Percentiles rank a stretch among this genome's conserved stretches.
These are phyloP conservation scores for Zygoascus sp. DNA, from an alignment of 1,139 yeast species.

Conservation along the genomic window DNA sequence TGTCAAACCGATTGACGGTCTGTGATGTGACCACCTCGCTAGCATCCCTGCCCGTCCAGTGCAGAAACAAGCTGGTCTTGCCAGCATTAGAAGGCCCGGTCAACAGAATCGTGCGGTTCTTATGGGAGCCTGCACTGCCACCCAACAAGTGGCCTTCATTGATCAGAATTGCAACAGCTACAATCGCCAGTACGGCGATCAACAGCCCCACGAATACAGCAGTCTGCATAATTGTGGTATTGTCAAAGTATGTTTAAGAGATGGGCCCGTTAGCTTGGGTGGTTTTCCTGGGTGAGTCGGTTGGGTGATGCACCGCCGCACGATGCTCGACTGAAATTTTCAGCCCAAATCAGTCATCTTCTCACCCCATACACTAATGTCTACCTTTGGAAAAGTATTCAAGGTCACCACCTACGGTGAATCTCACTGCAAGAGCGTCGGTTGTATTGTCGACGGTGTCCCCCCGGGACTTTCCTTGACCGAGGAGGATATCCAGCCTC, in stretches of 20 bases:
- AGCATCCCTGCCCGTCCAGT: constrained; percentile 13
- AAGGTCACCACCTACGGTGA: constrained; percentile 94
- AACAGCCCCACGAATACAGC: constrained; percentile 10
- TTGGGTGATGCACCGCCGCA: background rate
- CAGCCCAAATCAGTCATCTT: constrained; percentile 5
- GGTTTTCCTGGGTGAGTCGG: too few species aligned
- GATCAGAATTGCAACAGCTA: constrained; percentile 1
- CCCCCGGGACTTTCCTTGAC: constrained; percentile 89
- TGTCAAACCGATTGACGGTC: constrained; percentile 39
- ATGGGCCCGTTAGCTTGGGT: too few species aligned
- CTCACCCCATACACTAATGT: constrained; percentile 40
- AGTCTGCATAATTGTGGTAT: background rate
- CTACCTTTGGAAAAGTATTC: constrained; percentile 53
- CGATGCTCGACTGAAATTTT: constrained; percentile 5
- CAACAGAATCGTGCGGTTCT: constrained; percentile 43
- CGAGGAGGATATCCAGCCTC: constrained; percentile 91
- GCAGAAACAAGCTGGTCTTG: constrained; percentile 61
- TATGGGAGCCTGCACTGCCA: background rate
- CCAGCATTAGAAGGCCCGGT: constrained; percentile 74
- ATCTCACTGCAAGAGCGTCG: constrained; percentile 97
- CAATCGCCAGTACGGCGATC: constrained; percentile 13
- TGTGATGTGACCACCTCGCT: constrained; percentile 40
- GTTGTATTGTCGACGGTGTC: constrained; percentile 96
- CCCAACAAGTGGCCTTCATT: background rate
- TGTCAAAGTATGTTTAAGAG: background rate